Evolutionary conservation across 495 filamentous ascomycete genomes (phyloP), one percentile per base, ranked within the genome.

Genomic region (Penicillium mononematosum): DNA sequence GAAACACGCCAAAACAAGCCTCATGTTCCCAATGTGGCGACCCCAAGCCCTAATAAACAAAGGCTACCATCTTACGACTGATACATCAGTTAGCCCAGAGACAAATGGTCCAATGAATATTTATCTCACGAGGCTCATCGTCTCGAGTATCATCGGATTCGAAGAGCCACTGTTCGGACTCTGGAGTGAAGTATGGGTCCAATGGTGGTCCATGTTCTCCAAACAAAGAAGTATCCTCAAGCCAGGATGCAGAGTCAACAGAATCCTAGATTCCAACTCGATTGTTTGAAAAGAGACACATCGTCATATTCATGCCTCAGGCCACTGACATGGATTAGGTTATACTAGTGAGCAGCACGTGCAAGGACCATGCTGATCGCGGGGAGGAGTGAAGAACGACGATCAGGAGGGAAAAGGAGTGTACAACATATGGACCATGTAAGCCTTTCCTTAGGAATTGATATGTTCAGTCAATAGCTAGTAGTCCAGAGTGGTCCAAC

Each of bases 351-450:
- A 53, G 31, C 46, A 45, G 50, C 62, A 65, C 65, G 65, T 65
- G 65, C 53, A 42, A 56, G 59, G 46, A 51, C 64, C 54, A 61
- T 38, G 50, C 36, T 29, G 48, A 64, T 66, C 64, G 65, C 62
- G 65, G 62, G 62, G 64, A 61, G 56, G 17, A 32, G 34, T 61
- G 55, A 56, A 64, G 59, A 60, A 53, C 17, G 59, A 45, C 59
- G 56, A 65, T 67, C 65, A 60, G 45, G 46, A 56, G 54, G 31
- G 46, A 60, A 65, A 59, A 55, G 54, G 62, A 47, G 29, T 32
- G n/a, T 11, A 20, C n/a, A 9, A 20, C n/a, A 39, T n/a, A 39
- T 29, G n/a, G 24, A 48, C 19, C n/a, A 20, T 32, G 12, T 32
- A 48, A 9, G 36, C 16, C 16, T 17, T 39, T 17, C n/a, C 16